Evolutionary conservation across 2,329 filamentous ascomycete genomes (phyloP).

Genomic region (Drechslerella dactyloides): DNA sequence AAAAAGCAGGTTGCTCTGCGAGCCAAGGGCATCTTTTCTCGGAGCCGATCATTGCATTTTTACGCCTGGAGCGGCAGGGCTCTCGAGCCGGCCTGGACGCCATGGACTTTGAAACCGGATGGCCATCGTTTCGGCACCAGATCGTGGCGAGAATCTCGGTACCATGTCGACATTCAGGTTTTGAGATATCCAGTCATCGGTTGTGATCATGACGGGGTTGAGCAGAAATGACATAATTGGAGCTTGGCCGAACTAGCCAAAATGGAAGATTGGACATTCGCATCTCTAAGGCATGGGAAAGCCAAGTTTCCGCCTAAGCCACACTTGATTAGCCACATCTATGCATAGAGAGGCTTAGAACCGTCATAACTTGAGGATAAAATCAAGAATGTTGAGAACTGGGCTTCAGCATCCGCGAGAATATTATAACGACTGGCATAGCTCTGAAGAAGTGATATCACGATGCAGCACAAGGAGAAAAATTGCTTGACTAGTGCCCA

Average conservation of each 20-base stretch:
- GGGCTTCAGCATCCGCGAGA: too few relatives aligned
- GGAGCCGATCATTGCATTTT: slow-evolving; percentile 17
- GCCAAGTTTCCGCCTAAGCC: neutral
- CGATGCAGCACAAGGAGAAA: too few relatives aligned
- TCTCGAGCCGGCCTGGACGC: neutral
- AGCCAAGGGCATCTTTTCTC: neutral
- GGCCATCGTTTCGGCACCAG: neutral
- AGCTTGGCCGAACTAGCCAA: slow-evolving; percentile 5
- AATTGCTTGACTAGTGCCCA: too few relatives aligned
- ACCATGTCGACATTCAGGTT: neutral
- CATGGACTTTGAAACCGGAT: neutral
- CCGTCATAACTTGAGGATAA: too few relatives aligned
- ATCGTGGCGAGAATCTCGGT: neutral
- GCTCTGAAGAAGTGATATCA: too few relatives aligned
- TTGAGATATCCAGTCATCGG: neutral
- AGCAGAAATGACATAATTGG: slow-evolving; percentile 36
- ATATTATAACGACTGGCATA: too few relatives aligned
- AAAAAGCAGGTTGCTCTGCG: neutral
- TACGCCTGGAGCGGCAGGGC: neutral
- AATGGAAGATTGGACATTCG: slow-evolving; percentile 31
- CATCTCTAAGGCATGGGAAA: slow-evolving; percentile 40
- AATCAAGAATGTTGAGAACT: too few relatives aligned
- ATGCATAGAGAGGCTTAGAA: too few relatives aligned
- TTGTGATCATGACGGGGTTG: too few relatives aligned
- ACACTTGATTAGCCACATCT: slow-evolving; percentile 3